Conservation (phyloP, 495 filamentous ascomycete genomes). For the Pyronema domesticum region DNA sequence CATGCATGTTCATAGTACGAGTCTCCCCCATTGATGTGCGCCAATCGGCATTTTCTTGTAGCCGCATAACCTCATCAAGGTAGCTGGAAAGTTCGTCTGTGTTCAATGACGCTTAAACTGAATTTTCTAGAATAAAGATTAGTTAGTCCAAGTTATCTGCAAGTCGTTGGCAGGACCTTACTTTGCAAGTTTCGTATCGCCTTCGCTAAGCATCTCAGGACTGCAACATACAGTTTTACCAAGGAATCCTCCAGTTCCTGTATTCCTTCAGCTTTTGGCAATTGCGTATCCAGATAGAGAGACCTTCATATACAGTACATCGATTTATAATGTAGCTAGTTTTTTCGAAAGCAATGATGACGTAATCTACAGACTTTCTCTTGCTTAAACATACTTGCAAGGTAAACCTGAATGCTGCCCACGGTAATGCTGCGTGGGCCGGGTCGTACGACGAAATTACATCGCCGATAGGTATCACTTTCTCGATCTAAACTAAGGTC, state of each 20-base stretch:
- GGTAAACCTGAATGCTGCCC: conserved; percentile 30
- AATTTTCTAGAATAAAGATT: background rate
- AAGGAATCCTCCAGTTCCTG: background rate
- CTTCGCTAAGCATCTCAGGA: background rate
- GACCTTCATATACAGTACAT: background rate
- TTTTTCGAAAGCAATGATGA: background rate
- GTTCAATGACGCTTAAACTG: background rate
- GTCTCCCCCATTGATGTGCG: background rate
- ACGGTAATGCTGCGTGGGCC: conserved; percentile 30
- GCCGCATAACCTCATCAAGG: background rate
- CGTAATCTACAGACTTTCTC: background rate
- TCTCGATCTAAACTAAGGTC: conserved; percentile 26
- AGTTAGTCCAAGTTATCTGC: too few species aligned
- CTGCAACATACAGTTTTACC: background rate
- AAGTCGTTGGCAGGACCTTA: too few species aligned
- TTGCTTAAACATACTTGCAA: conserved; percentile 20
- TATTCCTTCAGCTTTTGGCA: background rate
- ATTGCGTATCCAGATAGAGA: background rate
- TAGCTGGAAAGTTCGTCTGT: background rate
- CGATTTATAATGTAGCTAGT: background rate
- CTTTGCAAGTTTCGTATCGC: background rate
- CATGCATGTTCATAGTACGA: background rate
- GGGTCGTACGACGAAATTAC: conserved; percentile 29
- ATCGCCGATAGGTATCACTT: conserved; percentile 29
- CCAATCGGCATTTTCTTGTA: background rate